A percentile compares a stretch with the other conserved stretches of the same genome.
phyloP scores from a whole-genome alignment of 306 rosid species.

The Cyclanthera cordifolia region DNA sequence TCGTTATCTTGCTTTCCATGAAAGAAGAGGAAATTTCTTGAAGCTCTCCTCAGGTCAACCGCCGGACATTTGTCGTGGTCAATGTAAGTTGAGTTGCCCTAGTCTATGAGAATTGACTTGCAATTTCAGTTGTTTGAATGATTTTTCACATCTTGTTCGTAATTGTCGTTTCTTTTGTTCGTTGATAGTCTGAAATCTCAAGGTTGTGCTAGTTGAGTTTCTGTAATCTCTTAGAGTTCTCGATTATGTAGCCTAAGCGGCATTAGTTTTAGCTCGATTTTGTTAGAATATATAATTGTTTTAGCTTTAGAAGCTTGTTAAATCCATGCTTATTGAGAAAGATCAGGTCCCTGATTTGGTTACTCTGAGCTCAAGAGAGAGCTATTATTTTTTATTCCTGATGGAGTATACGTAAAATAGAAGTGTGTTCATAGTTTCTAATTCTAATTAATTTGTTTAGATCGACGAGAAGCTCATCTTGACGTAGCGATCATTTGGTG shows the following conservation, averaged over 20 bases:
- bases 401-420: neutral
- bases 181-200: neutral
- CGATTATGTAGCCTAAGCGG: neutral
- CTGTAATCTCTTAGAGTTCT: neutral
- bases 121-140: neutral
- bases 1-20: neutral
- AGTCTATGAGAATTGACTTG: neutral
- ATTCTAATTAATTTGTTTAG: neutral
- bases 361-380: neutral
- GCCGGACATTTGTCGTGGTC: neutral
- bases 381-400: neutral
- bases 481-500: neutral
- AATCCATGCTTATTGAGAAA: neutral
- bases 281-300: neutral
- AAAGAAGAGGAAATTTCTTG: neutral
- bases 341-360: neutral
- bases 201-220: neutral
- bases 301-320: neutral
- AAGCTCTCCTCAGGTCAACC: neutral
- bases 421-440: neutral
- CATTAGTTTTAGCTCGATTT: neutral
- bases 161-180: neutral
- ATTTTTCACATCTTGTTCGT: neutral
- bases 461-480: neutral
- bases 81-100: neutral